Percentiles rank a stretch among this genome's conserved stretches.
Evolutionary conservation across 75 land plant genomes (phyloP).

Genomic region (Picea sitchensis): DNA sequence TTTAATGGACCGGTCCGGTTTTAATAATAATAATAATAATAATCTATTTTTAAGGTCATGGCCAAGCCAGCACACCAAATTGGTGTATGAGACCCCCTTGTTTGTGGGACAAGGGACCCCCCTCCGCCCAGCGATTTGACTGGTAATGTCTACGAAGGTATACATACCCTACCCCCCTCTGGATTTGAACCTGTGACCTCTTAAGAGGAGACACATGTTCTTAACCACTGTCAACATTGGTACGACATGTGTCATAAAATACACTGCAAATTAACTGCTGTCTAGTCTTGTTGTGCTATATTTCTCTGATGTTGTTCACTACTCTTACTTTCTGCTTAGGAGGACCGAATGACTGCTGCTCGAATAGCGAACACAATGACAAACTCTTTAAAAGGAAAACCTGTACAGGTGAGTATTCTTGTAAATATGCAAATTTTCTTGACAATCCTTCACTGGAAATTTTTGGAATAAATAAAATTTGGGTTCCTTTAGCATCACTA

Average conservation of each 20-base stretch:
- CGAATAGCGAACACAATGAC: conserved; percentile 59
- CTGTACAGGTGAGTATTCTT: conserved; percentile 61
- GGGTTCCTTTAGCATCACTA: neutral
- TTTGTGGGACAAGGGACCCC: no score
- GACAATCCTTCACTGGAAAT: neutral
- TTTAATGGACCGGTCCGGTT: no score
- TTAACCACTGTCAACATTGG: no score
- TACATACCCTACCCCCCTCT: no score
- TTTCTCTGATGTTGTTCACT: conserved; percentile 4
- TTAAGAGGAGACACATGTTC: no score
- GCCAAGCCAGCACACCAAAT: no score
- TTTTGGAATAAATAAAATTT: neutral
- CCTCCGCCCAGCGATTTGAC: no score
- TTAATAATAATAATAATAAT: no score
- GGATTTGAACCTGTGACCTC: no score
- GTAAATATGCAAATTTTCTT: conserved; percentile 5
- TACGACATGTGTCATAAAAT: neutral
- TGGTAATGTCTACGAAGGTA: no score
- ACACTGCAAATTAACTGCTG: neutral
- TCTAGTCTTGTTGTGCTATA: neutral
- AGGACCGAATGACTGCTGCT: conserved; percentile 69
- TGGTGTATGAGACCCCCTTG: no score
- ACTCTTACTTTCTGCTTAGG: conserved; percentile 27
- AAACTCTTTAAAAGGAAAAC: conserved; percentile 79
- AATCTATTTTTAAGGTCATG: no score